Percentiles rank a stretch among this genome's conserved stretches.
Evolutionary conservation across 2,329 filamentous ascomycete species (phyloP).

Genomic region (Neoascochyta sp.): DNA sequence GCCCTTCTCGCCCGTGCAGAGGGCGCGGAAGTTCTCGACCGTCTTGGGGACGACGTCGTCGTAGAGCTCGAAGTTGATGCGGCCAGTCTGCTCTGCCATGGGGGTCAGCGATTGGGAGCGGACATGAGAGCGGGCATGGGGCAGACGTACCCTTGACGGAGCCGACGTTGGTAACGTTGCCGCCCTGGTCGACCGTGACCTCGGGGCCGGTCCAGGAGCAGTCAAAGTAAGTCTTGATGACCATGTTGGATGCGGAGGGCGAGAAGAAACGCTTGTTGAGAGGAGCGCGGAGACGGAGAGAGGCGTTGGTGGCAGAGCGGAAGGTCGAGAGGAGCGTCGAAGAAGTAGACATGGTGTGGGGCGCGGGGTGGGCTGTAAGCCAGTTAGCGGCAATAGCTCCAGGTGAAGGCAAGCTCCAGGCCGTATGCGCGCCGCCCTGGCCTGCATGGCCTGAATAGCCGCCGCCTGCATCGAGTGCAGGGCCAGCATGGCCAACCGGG

Average conservation of each 20-base stretch:
- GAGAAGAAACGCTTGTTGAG: conserved; percentile 53
- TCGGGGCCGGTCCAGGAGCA: conserved; percentile 67
- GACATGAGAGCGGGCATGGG: conserved; percentile 2
- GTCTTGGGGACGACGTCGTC: conserved; percentile 86
- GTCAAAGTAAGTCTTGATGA: conserved; percentile 72
- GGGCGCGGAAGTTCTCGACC: conserved; percentile 75
- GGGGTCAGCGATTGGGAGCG: conserved; percentile 8
- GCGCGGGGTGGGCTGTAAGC: conserved; percentile 22
- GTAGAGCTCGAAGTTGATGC: conserved; percentile 87
- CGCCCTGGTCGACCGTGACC: conserved; percentile 57
- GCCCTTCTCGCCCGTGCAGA: conserved; percentile 77
- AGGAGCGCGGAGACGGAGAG: conserved; percentile 31
- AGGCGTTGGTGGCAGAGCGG: conserved; percentile 26
- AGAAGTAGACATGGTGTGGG: conserved; percentile 27
- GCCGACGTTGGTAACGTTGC: conserved; percentile 48
- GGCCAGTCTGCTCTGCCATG: conserved; percentile 63
- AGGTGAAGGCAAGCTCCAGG: conserved; percentile 10
- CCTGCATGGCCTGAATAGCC: conserved; percentile 2
- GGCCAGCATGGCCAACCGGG: too few species aligned
- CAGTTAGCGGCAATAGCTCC: conserved; percentile 8
- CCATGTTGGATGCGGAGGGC: conserved; percentile 70
- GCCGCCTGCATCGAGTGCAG: conserved; percentile 1
- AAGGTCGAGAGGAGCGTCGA: conserved; percentile 32
- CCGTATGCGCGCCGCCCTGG: conserved; percentile 1
- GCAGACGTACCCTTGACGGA: conserved; percentile 58